Evolutionary conservation across 805 yeast species (phyloP).

Genomic region (Pichia thaimueangensis): DNA sequence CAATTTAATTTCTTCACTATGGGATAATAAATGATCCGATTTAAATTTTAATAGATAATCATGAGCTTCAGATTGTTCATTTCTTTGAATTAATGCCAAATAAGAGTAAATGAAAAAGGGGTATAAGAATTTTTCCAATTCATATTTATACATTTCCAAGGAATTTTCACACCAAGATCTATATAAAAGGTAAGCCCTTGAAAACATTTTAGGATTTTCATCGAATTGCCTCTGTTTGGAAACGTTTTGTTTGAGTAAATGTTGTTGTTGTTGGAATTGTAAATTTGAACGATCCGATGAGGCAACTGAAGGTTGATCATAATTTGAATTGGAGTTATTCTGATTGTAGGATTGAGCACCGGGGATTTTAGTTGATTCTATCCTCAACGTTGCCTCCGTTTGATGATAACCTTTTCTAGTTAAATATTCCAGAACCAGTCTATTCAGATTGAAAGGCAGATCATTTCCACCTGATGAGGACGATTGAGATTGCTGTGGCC

Average conservation of each 20-base stretch:
- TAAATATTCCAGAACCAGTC: slow-evolving; percentile 87
- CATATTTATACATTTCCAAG: slow-evolving; percentile 85
- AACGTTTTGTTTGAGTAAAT: slow-evolving; percentile 21
- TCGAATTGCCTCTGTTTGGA: slow-evolving; percentile 34
- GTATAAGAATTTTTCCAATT: slow-evolving; percentile 72
- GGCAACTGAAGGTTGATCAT: slow-evolving; percentile 28
- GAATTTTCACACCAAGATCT: slow-evolving; percentile 89
- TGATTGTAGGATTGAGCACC: slow-evolving; percentile 44
- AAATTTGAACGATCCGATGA: slow-evolving; percentile 31
- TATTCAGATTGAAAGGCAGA: slow-evolving; percentile 35
- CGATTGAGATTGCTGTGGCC: slow-evolving; percentile 2
- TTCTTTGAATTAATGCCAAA: slow-evolving; percentile 67
- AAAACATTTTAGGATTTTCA: slow-evolving; percentile 63
- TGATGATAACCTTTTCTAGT: slow-evolving; percentile 90
- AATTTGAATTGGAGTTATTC: slow-evolving; percentile 38
- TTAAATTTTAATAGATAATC: slow-evolving; percentile 69
- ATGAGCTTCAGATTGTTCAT: slow-evolving; percentile 56
- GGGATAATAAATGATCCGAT: slow-evolving; percentile 66
- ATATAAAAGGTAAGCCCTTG: slow-evolving; percentile 73
- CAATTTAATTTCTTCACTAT: slow-evolving; percentile 68
- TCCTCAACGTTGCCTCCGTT: slow-evolving; percentile 89
- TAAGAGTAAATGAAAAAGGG: slow-evolving; percentile 92
- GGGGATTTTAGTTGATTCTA: slow-evolving; percentile 67
- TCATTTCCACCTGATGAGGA: slow-evolving; percentile 12
- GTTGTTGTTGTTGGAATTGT: slow-evolving; percentile 27